Conservation (phyloP, 345 rosid species). For the Balakata baccata region DNA sequence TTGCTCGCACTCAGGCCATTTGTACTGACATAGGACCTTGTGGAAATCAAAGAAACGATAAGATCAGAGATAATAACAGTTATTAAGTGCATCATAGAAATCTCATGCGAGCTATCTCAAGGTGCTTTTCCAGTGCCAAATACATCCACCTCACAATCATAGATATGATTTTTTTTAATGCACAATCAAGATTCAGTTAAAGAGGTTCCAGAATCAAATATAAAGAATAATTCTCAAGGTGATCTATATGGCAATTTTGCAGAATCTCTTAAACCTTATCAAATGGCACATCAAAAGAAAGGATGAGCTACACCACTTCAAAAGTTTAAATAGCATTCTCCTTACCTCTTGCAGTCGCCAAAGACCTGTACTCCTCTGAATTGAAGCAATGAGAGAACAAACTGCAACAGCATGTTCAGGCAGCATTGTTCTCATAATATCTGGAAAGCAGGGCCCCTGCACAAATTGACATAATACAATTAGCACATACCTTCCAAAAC, state of each 20-base stretch:
- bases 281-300: neutral
- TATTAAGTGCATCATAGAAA: neutral
- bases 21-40: conserved; percentile 69
- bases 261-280: neutral
- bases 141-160: neutral
- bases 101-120: conserved; percentile 1
- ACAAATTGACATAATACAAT: conserved; percentile 25
- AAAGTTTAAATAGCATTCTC: neutral
- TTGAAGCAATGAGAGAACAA: conserved; percentile 61
- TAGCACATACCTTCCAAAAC: conserved; percentile 18
- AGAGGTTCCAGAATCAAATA: neutral
- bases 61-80: conserved; percentile 11
- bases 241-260: neutral
- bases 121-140: neutral
- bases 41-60: conserved; percentile 7
- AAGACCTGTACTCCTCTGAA: conserved; percentile 76
- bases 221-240: neutral
- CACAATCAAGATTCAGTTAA: neutral
- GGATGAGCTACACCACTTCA: neutral
- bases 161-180: neutral
- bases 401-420: conserved; percentile 49
- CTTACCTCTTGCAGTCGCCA: conserved; percentile 85
- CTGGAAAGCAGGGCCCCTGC: conserved; percentile 63
- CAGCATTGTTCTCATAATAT: conserved; percentile 48
- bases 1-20: conserved; percentile 81